Base-by-base conservation (phyloP, 176 grass and related monocot genomes). In the Ananas comosus region DNA sequence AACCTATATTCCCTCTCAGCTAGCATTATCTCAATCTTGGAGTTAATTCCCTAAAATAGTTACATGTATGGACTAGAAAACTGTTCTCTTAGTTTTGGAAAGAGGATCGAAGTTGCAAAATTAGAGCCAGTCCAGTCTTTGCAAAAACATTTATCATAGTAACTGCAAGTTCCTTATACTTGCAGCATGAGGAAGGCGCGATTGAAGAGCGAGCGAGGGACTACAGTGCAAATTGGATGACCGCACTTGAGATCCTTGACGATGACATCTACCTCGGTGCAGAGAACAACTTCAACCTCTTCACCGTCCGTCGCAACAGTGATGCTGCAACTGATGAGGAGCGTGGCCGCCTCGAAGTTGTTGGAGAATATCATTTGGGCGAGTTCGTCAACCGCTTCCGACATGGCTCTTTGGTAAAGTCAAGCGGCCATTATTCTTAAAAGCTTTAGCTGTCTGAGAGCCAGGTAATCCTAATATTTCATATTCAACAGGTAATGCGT, bases 211-310 rank as follows among this genome's bases (percentile, higher is more conserved):
- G 82, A 12, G 86, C 93, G 9, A 74, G 93, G 14, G 93, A 97
- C 74, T 97, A 92, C 51, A 97, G 85, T 25, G 84, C 93, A 29
- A 97, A 90, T 78, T 97, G 93, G 93, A 97, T 92, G 86, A 87
- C 79, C 74, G 86, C 93, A 56, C 83, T 97, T 72, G 89, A 97
- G 90, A 87, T 97, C 82, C 77, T 97, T 69, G 81, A 97, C 50
- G 93, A 97, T 51, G 89, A 97, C 16, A 74, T 90, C 47, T 97
- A 90, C 61, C n/a, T 97, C 4, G 93, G 93, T n/a, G 84, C 89
- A 0, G 93, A 97, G 68, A 97, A 97, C 71, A 80, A 86, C 71
- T 90, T 85, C 47, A 97, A 97, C 72, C 82, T 97, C 2, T 88
- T 92, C 66, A 92, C 89, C 0, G 82, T 97, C 64, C 79, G 88